Evolutionary conservation across 2,329 filamentous ascomycete genomes (phyloP).

Genomic region (Cladosporium sp.): DNA sequence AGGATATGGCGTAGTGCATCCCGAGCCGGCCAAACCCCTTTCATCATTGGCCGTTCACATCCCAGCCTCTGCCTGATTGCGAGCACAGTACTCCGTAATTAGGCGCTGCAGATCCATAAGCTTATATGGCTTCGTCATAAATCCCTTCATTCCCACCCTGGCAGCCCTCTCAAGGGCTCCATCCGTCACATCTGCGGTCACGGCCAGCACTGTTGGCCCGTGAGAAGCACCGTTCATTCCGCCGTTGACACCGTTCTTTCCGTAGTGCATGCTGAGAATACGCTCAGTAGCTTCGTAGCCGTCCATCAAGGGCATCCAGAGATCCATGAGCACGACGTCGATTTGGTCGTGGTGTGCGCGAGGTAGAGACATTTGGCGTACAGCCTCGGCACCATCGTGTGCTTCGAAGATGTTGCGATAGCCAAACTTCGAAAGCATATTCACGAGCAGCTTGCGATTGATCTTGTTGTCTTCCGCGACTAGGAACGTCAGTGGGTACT

Average conservation of each 20-base stretch:
- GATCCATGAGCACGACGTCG: constrained; percentile 70
- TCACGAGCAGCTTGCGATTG: constrained; percentile 67
- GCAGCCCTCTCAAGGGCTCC: constrained; percentile 62
- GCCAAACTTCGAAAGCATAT: constrained; percentile 67
- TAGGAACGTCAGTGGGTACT: constrained; percentile 66
- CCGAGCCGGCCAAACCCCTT: background rate
- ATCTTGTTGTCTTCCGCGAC: constrained; percentile 74
- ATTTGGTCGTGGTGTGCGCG: constrained; percentile 45
- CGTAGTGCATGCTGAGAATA: constrained; percentile 57
- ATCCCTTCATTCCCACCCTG: constrained; percentile 66
- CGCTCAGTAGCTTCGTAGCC: constrained; percentile 68
- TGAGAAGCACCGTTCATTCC: constrained; percentile 19
- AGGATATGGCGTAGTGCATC: background rate
- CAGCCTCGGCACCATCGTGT: constrained; percentile 68
- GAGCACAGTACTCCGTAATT: constrained; percentile 52
- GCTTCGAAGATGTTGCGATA: constrained; percentile 66
- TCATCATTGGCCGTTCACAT: background rate
- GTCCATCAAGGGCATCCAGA: constrained; percentile 76
- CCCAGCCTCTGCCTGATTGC: constrained; percentile 14
- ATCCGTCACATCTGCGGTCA: constrained; percentile 68
- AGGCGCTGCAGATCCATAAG: constrained; percentile 63
- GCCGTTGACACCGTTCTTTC: constrained; percentile 1
- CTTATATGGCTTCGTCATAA: constrained; percentile 70
- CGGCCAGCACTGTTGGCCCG: constrained; percentile 57
- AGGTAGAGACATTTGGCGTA: constrained; percentile 56